These are phyloP conservation scores for Taphrina betulina DNA, from an alignment of 1,139 yeast genomes.

Conservation along the genomic window DNA sequence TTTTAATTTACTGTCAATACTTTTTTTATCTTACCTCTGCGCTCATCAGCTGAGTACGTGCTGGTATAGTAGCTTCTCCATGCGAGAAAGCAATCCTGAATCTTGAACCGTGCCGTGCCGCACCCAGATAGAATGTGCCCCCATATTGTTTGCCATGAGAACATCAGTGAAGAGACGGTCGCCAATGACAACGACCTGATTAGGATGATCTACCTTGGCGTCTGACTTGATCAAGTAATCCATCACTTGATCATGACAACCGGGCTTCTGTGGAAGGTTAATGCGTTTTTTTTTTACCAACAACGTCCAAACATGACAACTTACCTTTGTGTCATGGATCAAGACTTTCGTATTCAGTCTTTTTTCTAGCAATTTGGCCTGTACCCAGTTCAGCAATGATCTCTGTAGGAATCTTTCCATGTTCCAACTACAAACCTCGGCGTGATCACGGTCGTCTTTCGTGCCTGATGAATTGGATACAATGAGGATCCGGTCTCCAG, in stretches of 20 bases:
- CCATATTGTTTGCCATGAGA: constrained; percentile 92
- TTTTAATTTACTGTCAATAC: too few relatives aligned
- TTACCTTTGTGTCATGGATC: constrained; percentile 57
- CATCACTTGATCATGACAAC: constrained; percentile 71
- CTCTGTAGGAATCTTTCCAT: too few relatives aligned
- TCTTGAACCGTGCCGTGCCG: constrained; percentile 53
- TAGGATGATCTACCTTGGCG: constrained; percentile 48
- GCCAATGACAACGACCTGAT: constrained; percentile 80
- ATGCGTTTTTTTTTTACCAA: too few relatives aligned
- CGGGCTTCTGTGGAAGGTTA: constrained; percentile 93
- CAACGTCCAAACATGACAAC: too few relatives aligned
- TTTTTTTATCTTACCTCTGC: too few relatives aligned
- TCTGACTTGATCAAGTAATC: constrained; percentile 44
- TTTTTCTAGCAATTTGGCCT: constrained; percentile 64
- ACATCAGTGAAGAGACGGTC: constrained; percentile 89
- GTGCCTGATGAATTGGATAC: constrained; percentile 98
- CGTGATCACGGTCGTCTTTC: constrained; percentile 45
- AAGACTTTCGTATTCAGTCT: constrained; percentile 75
- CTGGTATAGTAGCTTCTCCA: constrained; percentile 14
- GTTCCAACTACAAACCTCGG: constrained; percentile 60
- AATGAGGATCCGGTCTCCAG: constrained; percentile 65
- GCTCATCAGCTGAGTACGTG: too few relatives aligned
- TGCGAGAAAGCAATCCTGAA: constrained; percentile 10
- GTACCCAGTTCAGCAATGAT: too few relatives aligned
- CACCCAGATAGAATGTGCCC: constrained; percentile 81